phyloP scores from a whole-genome alignment of 371 early-diverging fungal genomes.

The Rhizopus sp. region DNA sequence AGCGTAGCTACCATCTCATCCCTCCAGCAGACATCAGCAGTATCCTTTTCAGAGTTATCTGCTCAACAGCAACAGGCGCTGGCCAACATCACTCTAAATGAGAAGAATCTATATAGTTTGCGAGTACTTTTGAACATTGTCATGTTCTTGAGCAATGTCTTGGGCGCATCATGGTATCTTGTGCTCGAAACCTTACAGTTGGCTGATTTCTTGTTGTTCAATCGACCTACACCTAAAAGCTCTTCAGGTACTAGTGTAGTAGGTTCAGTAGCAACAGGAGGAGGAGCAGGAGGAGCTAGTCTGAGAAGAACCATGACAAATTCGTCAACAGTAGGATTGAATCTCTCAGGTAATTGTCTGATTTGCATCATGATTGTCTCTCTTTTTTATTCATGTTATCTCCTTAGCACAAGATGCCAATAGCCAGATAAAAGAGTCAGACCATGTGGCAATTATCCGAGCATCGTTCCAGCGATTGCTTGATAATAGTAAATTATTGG shows the following conservation, averaged over 20 bases:
- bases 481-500: slow-evolving; percentile 69
- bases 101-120: slow-evolving; percentile 79
- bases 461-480: slow-evolving; percentile 69
- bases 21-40: slow-evolving; percentile 10
- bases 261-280: neutral
- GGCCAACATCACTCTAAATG: slow-evolving; percentile 58
- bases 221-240: slow-evolving; percentile 49
- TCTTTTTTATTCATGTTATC: neutral
- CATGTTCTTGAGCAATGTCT: slow-evolving; percentile 69
- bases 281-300: neutral
- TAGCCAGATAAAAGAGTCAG: slow-evolving; percentile 48
- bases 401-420: slow-evolving; percentile 17
- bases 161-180: slow-evolving; percentile 86
- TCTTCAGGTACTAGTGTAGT: slow-evolving; percentile 7
- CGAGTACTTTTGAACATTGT: slow-evolving; percentile 76
- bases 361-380: neutral
- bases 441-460: slow-evolving; percentile 55
- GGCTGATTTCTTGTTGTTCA: slow-evolving; percentile 64
- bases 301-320: slow-evolving; percentile 36
- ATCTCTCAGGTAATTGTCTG: slow-evolving; percentile 31
- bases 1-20: slow-evolving; percentile 23
- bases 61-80: slow-evolving; percentile 46
- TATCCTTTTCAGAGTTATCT: slow-evolving; percentile 41
- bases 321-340: slow-evolving; percentile 8
- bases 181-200: slow-evolving; percentile 89